Evolutionary conservation across 768 basidiomycete genomes (phyloP).

Genomic region (Suillus weaverae): DNA sequence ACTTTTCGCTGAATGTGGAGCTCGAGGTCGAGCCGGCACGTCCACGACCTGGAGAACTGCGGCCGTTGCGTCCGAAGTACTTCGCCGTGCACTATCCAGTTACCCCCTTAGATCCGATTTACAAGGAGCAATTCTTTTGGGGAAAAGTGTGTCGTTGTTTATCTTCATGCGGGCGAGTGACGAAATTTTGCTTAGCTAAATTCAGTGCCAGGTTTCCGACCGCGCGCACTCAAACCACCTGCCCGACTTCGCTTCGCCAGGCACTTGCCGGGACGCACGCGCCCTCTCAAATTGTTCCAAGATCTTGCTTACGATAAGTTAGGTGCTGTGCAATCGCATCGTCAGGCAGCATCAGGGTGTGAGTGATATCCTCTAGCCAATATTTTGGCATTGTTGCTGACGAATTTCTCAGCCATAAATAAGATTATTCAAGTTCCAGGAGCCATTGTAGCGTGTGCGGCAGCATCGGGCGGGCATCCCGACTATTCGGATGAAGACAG

Average conservation of each 20-base stretch:
- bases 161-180: background rate
- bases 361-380: slow-evolving; percentile 11
- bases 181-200: background rate
- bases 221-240: background rate
- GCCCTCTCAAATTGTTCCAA: slow-evolving; percentile 24
- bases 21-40: slow-evolving; percentile 2
- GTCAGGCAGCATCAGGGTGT: slow-evolving; percentile 46
- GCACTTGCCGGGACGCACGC: slow-evolving; percentile 13
- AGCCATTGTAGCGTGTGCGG: slow-evolving; percentile 45
- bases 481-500: slow-evolving; percentile 29
- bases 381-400: background rate
- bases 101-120: slow-evolving; percentile 20
- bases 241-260: background rate
- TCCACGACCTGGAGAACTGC: background rate
- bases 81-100: slow-evolving; percentile 19
- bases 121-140: slow-evolving; percentile 16
- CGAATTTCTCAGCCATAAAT: slow-evolving; percentile 44
- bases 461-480: slow-evolving; percentile 44
- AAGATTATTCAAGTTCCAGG: slow-evolving; percentile 47
- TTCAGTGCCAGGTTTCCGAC: slow-evolving; percentile 3
- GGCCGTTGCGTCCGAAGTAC: slow-evolving; percentile 16
- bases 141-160: slow-evolving; percentile 18
- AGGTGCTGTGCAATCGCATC: slow-evolving; percentile 35
- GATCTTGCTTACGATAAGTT: slow-evolving; percentile 28
- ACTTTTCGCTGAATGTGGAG: slow-evolving; percentile 22